Conservation (phyloP, 257 asterid species). For the Nicotiana benthamiana region DNA sequence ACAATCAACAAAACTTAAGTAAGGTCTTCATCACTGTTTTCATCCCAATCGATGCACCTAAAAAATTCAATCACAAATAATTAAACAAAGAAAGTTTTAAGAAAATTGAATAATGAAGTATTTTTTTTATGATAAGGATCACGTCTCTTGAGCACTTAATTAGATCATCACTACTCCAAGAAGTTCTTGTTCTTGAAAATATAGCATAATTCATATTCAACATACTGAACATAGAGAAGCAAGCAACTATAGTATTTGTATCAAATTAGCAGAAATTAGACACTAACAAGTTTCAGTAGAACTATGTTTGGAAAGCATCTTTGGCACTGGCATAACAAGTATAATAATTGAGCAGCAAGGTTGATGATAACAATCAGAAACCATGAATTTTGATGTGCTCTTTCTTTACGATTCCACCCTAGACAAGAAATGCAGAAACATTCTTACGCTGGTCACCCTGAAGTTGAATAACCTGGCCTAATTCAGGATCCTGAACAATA, state of each 20-base stretch:
- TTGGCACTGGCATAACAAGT: conserved; percentile 10
- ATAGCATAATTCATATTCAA: background rate
- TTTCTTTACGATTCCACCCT: conserved; percentile 44
- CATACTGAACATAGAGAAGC: background rate
- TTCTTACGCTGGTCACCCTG: no score
- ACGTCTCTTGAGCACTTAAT: no score
- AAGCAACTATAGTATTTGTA: background rate
- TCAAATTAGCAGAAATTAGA: background rate
- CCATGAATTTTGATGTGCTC: conserved; percentile 48
- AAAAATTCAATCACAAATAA: no score
- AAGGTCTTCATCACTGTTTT: no score
- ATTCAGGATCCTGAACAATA: no score
- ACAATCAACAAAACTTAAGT: no score
- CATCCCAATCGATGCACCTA: no score
- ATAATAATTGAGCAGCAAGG: background rate
- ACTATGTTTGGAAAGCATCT: background rate
- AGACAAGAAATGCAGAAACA: conserved; percentile 59
- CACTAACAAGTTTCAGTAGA: background rate
- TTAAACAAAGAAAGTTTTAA: no score
- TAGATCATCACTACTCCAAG: no score
- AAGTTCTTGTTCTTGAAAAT: background rate
- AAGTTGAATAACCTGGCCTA: no score
- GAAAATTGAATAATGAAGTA: no score
- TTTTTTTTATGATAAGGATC: background rate
- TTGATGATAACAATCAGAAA: conserved; percentile 19